phyloP scores from a whole-genome alignment of 2,329 filamentous ascomycete genomes.

The Penicillium sp. region DNA sequence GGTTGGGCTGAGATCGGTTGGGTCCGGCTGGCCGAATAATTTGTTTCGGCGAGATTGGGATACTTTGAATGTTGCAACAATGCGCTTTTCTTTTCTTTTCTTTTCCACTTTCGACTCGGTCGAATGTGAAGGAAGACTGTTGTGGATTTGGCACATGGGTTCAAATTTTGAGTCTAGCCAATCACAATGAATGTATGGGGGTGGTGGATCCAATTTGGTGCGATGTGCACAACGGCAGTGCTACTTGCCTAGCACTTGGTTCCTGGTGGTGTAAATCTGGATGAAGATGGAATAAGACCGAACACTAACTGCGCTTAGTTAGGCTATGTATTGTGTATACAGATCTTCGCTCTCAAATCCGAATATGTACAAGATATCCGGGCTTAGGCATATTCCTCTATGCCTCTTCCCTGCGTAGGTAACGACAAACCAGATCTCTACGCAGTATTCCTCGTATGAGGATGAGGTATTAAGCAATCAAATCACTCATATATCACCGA shows the following conservation, averaged over 20 bases:
- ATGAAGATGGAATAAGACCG: background rate
- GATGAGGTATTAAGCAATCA: background rate
- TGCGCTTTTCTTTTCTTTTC: background rate
- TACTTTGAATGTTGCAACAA: background rate
- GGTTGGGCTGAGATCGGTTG: background rate
- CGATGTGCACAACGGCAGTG: slow-evolving; percentile 1
- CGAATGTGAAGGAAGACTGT: background rate
- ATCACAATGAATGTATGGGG: slow-evolving; percentile 7
- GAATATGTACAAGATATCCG: background rate
- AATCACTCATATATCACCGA: background rate
- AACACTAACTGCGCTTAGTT: background rate
- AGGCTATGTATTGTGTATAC: too few species aligned
- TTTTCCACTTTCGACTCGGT: background rate
- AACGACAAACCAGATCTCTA: background rate
- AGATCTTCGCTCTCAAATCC: background rate
- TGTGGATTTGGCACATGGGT: slow-evolving; percentile 17
- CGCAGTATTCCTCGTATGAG: background rate
- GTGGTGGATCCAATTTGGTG: slow-evolving; percentile 4
- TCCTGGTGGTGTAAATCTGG: background rate
- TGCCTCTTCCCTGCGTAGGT: background rate
- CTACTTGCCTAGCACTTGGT: too few species aligned
- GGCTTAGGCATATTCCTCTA: background rate
- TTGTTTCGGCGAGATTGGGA: background rate
- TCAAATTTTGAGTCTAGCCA: slow-evolving; percentile 13
- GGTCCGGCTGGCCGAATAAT: background rate